phyloP scores from a whole-genome alignment of 331 rosid genomes.

The Rhamnella rubrinervis region DNA sequence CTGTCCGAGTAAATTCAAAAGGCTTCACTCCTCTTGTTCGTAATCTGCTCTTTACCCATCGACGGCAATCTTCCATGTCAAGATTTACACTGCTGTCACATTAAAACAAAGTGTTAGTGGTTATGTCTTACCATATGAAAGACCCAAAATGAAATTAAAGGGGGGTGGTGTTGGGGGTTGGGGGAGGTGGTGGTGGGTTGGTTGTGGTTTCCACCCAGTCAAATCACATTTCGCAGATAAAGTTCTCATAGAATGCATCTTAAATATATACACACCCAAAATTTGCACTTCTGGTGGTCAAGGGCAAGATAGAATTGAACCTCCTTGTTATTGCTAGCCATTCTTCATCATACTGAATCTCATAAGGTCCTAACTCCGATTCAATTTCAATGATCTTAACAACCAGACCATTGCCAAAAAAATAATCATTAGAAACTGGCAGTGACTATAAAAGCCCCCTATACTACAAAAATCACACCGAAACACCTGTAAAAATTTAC shows the following conservation, averaged over 20 bases:
- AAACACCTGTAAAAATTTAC: slow-evolving; percentile 82
- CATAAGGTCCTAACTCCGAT: slow-evolving; percentile 76
- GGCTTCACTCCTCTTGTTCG: slow-evolving; percentile 71
- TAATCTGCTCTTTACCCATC: slow-evolving; percentile 70
- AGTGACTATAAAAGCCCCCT: slow-evolving; percentile 11
- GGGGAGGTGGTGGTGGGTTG: no score
- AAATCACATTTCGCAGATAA: slow-evolving; percentile 6
- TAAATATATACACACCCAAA: slow-evolving; percentile 54
- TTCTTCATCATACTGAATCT: slow-evolving; percentile 89
- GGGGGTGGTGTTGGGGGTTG: no score
- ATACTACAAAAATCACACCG: slow-evolving; percentile 4
- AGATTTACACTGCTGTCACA: slow-evolving; percentile 44
- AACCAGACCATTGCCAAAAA: slow-evolving; percentile 23
- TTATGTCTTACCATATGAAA: background rate
- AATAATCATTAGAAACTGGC: slow-evolving; percentile 24
- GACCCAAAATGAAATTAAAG: background rate
- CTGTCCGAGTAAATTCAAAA: slow-evolving; percentile 72
- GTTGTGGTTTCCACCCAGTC: background rate
- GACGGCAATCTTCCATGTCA: slow-evolving; percentile 58
- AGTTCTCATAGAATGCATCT: background rate
- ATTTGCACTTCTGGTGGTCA: slow-evolving; percentile 54
- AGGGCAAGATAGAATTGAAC: slow-evolving; percentile 74
- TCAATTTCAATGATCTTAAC: slow-evolving; percentile 76
- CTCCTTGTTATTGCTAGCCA: slow-evolving; percentile 89
- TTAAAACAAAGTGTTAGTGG: slow-evolving; percentile 20